Evolutionary conservation across 306 rosid genomes (phyloP), one percentile per base, ranked within the genome.

Genomic region (Urtica urens): DNA sequence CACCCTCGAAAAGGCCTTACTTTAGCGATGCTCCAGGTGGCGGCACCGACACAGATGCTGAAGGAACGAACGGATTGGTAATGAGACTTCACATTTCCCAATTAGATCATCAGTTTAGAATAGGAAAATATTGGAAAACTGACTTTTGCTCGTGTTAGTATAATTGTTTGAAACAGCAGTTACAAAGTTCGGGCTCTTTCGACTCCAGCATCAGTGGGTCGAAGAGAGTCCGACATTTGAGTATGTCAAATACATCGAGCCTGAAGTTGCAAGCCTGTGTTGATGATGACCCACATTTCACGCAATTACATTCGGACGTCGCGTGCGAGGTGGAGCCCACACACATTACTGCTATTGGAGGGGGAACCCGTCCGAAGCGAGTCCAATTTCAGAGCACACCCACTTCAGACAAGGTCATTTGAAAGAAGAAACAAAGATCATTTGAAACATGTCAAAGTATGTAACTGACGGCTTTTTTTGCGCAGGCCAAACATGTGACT

Each of bases 401-500:
- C 17, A 35, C 54, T n/a, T 25, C 10, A 46, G 23, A 44, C 49
- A 69, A 72, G 87, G 85, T 77, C n/a, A n/a, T n/a, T n/a, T n/a
- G n/a, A n/a, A 54, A 74, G 77, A 55, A 46, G 53, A 46, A 35
- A 13, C 40, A 5, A 64, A 27, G 40, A 53, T 27, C 49, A 55
- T 21, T 48, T 10, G 30, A 53, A 16, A 20, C 5, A 45, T 45
- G 23, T 45, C 23, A 16, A 23, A 3, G 40, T 13, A 0, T 7
- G 10, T 31, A 13, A 13, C 37, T 13, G 10, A 7, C 1, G 37
- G 37, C 7, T 31, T 31, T 31, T 31, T 0, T 31, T 31, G 7
- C 10, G 13, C 37, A 31, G 13, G 25, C 27, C 19, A 15, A 7
- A 7, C 2, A 28, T 29, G 29, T 8, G 28, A 1, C 47, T 40